Percentiles rank a stretch among this genome's conserved stretches.
phyloP scores from a whole-genome alignment of 1,284 basidiomycete genomes.

The Wallemia ichthyophaga region DNA sequence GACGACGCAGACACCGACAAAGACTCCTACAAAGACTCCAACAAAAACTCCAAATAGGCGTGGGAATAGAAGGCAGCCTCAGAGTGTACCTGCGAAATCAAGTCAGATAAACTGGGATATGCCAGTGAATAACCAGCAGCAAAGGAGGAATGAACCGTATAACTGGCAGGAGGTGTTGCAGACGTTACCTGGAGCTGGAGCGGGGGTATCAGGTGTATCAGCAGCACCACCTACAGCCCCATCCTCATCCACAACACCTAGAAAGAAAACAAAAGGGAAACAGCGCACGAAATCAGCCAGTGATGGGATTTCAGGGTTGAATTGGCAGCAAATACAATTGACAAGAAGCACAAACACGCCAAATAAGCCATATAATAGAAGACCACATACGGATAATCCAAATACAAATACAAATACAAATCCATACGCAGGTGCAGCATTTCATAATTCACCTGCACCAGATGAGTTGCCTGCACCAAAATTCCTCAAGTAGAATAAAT shows the following conservation, averaged over 20 bases:
- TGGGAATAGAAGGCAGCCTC: neutral
- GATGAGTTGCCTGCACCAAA: neutral
- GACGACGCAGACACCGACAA: too few species aligned
- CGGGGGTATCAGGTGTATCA: too few species aligned
- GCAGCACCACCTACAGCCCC: too few species aligned
- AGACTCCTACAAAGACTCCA: too few species aligned
- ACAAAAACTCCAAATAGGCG: neutral
- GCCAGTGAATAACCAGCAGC: neutral
- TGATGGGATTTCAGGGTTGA: neutral
- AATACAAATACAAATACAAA: too few species aligned
- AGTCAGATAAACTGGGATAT: neutral
- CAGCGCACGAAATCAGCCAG: neutral
- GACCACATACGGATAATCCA: too few species aligned
- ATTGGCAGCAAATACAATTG: neutral
- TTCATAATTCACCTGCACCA: neutral
- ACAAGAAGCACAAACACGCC: neutral
- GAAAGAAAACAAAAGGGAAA: too few species aligned
- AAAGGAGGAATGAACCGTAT: neutral
- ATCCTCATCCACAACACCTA: neutral
- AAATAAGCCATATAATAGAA: too few species aligned
- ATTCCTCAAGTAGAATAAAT: neutral
- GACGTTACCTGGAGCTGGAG: neutral
- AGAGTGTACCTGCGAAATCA: neutral
- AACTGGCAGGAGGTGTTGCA: slow-evolving; percentile 1
- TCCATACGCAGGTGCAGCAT: slow-evolving; percentile 1